These are phyloP conservation scores for Xylaria sp. DNA, from an alignment of 2,329 filamentous ascomycete genomes.

Conservation along the genomic window DNA sequence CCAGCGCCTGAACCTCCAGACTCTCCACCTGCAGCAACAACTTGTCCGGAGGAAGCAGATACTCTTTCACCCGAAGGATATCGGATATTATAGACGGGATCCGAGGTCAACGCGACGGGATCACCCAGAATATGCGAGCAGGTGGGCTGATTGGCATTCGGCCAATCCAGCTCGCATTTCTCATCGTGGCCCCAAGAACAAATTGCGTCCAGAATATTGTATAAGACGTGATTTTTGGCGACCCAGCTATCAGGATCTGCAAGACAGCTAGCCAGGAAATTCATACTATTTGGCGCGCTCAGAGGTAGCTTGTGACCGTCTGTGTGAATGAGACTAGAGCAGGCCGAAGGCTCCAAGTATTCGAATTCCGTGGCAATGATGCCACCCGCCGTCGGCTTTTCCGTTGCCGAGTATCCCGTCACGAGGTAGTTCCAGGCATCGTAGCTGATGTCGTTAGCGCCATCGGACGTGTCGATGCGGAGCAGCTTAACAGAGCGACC, in stretches of 20 bases:
- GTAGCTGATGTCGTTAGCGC: slow-evolving; percentile 65
- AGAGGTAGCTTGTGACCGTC: slow-evolving; percentile 58
- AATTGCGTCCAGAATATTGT: slow-evolving; percentile 56
- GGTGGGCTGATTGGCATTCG: slow-evolving; percentile 55
- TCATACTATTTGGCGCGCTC: slow-evolving; percentile 62
- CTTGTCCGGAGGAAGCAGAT: slow-evolving; percentile 41
- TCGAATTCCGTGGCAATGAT: slow-evolving; percentile 53
- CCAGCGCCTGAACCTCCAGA: slow-evolving; percentile 7
- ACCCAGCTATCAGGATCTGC: slow-evolving; percentile 49
- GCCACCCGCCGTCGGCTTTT: slow-evolving; percentile 54
- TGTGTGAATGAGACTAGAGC: slow-evolving; percentile 56
- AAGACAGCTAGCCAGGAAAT: slow-evolving; percentile 48
- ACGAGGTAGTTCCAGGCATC: slow-evolving; percentile 66
- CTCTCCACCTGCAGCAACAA: slow-evolving; percentile 28
- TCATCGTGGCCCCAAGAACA: slow-evolving; percentile 55
- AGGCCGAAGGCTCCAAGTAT: slow-evolving; percentile 52
- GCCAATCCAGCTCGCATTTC: slow-evolving; percentile 55
- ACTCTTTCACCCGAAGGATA: slow-evolving; percentile 55
- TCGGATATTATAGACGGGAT: slow-evolving; percentile 57
- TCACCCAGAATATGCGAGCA: slow-evolving; percentile 55
- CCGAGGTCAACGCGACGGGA: slow-evolving; percentile 40
- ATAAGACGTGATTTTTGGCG: slow-evolving; percentile 53
- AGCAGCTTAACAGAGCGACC: slow-evolving; percentile 62
- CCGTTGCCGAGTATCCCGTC: slow-evolving; percentile 53
- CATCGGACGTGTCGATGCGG: slow-evolving; percentile 60